Conservation (phyloP, 2,329 filamentous ascomycete genomes). For the Pseudocercospora fuligena region DNA sequence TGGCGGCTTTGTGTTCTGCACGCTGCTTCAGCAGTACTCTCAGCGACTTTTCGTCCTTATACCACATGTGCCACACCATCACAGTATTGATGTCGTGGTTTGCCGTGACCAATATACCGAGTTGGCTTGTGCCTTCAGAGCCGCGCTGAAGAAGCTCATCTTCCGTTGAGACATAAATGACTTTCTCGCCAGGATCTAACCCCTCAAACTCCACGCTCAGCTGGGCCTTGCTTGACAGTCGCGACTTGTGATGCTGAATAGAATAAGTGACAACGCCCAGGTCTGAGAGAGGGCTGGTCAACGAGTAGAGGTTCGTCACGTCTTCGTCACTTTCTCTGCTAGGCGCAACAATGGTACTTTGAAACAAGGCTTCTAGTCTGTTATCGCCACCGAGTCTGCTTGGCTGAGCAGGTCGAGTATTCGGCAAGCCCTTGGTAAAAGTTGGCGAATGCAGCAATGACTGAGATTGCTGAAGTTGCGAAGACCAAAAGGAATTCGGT, state of each 20-base stretch:
- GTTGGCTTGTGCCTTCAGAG: conserved; percentile 46
- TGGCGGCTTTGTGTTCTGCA: conserved; percentile 45
- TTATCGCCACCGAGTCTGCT: conserved; percentile 33
- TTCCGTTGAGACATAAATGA: conserved; percentile 77
- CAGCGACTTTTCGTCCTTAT: conserved; percentile 69
- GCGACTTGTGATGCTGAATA: conserved; percentile 35
- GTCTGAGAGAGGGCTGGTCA: conserved; percentile 85
- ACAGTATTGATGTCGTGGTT: conserved; percentile 78
- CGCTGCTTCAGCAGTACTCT: conserved; percentile 48
- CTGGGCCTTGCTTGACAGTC: conserved; percentile 27
- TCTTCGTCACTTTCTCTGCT: conserved; percentile 46
- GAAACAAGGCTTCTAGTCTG: conserved; percentile 36
- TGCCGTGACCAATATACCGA: conserved; percentile 79
- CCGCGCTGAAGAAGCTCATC: conserved; percentile 56
- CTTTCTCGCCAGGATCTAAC: conserved; percentile 77
- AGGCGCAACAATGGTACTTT: conserved; percentile 30
- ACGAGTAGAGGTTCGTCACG: conserved; percentile 77
- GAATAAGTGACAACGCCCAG: conserved; percentile 70
- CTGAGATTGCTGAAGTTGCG: conserved; percentile 54
- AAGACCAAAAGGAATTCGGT: conserved; percentile 81
- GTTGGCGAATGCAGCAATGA: conserved; percentile 45
- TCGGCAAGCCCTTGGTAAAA: conserved; percentile 32
- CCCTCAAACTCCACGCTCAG: conserved; percentile 59
- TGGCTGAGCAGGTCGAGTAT: conserved; percentile 27
- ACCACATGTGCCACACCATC: conserved; percentile 82